These are phyloP conservation scores for Eucalyptus brandiana DNA, from an alignment of 345 rosid genomes.

Conservation along the genomic window DNA sequence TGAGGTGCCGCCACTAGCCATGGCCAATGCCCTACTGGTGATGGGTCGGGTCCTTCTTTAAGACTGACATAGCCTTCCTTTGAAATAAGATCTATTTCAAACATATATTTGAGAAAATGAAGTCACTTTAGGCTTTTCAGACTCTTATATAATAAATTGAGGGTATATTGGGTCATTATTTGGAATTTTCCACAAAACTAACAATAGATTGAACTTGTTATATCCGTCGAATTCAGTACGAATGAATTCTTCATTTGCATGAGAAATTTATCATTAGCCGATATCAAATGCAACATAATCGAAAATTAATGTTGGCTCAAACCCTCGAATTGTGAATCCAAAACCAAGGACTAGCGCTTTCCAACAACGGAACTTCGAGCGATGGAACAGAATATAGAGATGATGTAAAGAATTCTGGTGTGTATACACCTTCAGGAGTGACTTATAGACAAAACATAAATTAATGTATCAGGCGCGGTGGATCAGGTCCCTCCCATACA, in stretches of 20 bases:
- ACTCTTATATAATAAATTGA: too few relatives aligned
- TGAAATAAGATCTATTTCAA: too few relatives aligned
- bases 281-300: background rate
- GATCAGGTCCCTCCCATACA: background rate
- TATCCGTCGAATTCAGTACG: background rate
- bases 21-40: too few relatives aligned
- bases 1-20: too few relatives aligned
- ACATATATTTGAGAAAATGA: too few relatives aligned
- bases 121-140: too few relatives aligned
- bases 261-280: background rate
- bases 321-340: background rate
- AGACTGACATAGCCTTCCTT: too few relatives aligned
- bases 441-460: background rate
- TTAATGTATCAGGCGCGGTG: background rate
- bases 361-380: background rate
- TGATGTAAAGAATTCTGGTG: background rate
- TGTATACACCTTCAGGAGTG: fast-evolving
- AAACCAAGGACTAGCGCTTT: background rate
- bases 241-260: background rate
- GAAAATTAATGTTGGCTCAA: background rate
- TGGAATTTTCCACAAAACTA: background rate
- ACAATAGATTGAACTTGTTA: background rate
- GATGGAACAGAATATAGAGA: background rate
- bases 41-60: too few relatives aligned
- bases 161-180: fast-evolving